Conservation (phyloP, 495 filamentous ascomycete species). For the Penicillium longicatenatum region DNA sequence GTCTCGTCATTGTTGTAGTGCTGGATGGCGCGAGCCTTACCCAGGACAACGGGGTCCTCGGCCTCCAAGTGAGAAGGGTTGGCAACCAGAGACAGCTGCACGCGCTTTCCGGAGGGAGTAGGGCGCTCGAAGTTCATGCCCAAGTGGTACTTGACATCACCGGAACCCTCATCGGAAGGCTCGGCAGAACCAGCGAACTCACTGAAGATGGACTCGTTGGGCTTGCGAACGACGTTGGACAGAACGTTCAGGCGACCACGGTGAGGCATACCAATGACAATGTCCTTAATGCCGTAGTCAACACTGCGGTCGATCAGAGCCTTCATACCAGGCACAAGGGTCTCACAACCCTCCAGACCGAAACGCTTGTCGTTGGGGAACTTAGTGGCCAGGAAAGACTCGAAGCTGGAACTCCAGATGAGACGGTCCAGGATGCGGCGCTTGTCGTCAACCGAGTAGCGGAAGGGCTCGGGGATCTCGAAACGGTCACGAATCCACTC, state of each 20-base stretch:
- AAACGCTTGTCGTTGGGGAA: constrained; percentile 99
- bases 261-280: constrained; percentile 99
- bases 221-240: constrained; percentile 97
- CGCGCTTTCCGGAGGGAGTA: constrained; percentile 96
- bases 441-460: constrained; percentile 96
- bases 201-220: constrained; percentile 98
- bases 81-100: constrained; percentile 95
- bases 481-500: constrained; percentile 96
- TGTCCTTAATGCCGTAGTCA: constrained; percentile 97
- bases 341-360: constrained; percentile 95
- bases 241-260: constrained; percentile 97
- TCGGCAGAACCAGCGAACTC: constrained; percentile 91
- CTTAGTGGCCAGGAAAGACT: constrained; percentile 90
- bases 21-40: constrained; percentile 96
- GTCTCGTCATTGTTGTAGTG: constrained; percentile 98
- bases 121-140: constrained; percentile 99
- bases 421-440: constrained; percentile 94
- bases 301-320: constrained; percentile 97
- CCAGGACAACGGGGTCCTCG: constrained; percentile 95
- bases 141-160: constrained; percentile 98
- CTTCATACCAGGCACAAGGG: constrained; percentile 98
- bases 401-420: constrained; percentile 97
- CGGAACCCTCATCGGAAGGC: constrained; percentile 92
- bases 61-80: constrained; percentile 99
- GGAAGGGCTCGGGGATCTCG: constrained; percentile 91